These are phyloP conservation scores for Neonectria faginata DNA, from an alignment of 2,329 filamentous ascomycete genomes.

Conservation along the genomic window DNA sequence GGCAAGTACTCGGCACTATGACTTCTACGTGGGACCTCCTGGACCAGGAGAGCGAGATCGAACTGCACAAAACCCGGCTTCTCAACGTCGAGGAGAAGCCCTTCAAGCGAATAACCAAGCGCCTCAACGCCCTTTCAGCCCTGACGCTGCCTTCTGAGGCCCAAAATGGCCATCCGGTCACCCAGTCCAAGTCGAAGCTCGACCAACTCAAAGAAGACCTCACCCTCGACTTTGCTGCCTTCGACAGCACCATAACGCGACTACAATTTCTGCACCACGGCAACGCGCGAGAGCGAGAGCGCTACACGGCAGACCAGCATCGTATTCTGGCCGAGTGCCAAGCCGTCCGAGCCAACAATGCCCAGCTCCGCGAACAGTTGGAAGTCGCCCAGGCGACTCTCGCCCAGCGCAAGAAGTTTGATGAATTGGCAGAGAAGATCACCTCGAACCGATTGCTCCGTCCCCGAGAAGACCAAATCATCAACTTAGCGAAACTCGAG, in stretches of 20 bases:
- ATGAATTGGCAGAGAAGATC: conserved; percentile 89
- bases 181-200: conserved; percentile 62
- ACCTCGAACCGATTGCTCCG: conserved; percentile 82
- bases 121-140: conserved; percentile 76
- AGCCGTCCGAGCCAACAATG: conserved; percentile 79
- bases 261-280: conserved; percentile 88
- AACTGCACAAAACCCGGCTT: conserved; percentile 87
- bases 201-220: conserved; percentile 84
- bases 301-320: conserved; percentile 84
- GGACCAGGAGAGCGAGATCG: conserved; percentile 81
- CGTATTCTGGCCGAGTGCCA: conserved; percentile 84
- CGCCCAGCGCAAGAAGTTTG: conserved; percentile 84
- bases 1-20: conserved; percentile 47
- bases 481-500: conserved; percentile 82
- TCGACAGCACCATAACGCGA: conserved; percentile 86
- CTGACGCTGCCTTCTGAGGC: conserved; percentile 55
- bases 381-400: conserved; percentile 81
- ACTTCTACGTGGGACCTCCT: conserved; percentile 71
- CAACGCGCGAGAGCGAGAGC: conserved; percentile 84
- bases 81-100: conserved; percentile 92
- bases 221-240: conserved; percentile 87
- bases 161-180: conserved; percentile 57
- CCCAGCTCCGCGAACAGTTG: conserved; percentile 77
- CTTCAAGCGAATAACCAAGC: conserved; percentile 88
- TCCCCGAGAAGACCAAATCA: conserved; percentile 84